Base-by-base conservation (phyloP, 2,329 filamentous ascomycete species). In the Onygena corvina region DNA sequence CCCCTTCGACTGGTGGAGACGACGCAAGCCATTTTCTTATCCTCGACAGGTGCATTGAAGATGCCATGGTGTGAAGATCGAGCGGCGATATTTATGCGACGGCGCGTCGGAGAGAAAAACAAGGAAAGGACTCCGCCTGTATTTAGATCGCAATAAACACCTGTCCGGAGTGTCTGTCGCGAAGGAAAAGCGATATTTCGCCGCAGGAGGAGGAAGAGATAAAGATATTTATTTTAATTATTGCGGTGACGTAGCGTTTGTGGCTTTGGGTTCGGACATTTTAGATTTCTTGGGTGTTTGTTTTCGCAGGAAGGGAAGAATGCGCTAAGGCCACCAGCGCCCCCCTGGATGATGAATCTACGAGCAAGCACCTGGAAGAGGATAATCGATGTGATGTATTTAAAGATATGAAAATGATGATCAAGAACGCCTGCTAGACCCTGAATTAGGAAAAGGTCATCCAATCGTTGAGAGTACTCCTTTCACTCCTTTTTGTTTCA, bases 1-100 rank as follows among this genome's bases (percentile, higher is more conserved):
- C 79, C 83, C 86, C 95, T 78, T 94, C 88, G 58, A 87, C 82
- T 0, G 92, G 92, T 11, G 92, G 92, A 36, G 89, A 94, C 56
- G 85, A 83, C 54, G 89, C 71, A 51, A 95, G 72, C 83, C 92
- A 94, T 68, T 76, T 79, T 52, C 79, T 76, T 53, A 83, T 67
- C 54, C 76, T 73, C 3, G 76, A 78, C 46, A 80, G 69, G 61
- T 81, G 75, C 62, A 79, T 71, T 49, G 77, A 78, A 47, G 70
- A 65, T 59, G 66, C 57, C 66, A 68, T 69, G 23, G 23, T 25
- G 21, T 4, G 29, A 31, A 12, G n/a, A 31, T 3, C 29, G 29
- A 31, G n/a, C 9, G 29, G 9, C 9, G 3, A 31, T 8, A 31
- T 11, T 11, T 11, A 11, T 11, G 29, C n/a, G n/a, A n/a, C n/a